Evolutionary conservation across 345 rosid genomes (phyloP), one percentile per base, ranked within the genome.

Genomic region (Corchorus capsularis): DNA sequence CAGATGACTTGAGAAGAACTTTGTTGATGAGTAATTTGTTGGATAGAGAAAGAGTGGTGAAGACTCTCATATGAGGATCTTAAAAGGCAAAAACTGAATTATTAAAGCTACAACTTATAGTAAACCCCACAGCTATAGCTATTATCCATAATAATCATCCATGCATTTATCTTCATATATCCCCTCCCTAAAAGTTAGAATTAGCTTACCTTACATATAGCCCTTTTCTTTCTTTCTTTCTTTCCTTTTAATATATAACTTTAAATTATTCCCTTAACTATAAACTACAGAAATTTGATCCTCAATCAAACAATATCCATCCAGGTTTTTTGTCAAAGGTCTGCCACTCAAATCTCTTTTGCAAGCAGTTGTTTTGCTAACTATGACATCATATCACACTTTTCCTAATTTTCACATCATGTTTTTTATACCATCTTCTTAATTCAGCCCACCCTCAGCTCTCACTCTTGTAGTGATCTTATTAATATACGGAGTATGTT

Each of bases 21-120:
- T 39, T 39, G 43, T 39, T 27, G 27, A 27, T 27, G 27, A 27
- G 27, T 27, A 27, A 27, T 39, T 39, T 39, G 43, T 39, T 0
- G 43, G 43, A 39, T 39, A 39, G 43, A 39, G 43, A 39, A 6
- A 39, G 43, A 67, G 37, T 67, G 71, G 55, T 6, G 71, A 46
- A 46, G 71, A 67, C 71, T 67, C 71, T 67, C 71, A 20, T 67
- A 66, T 46, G 55, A 67, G 71, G 71, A 67, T 67, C 71, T 67
- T 6, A 22, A 22, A 67, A 46, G 37, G 11, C 5, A 67, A 20
- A 46, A 10, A 14, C 20, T 20, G 54, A 67, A 67, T 67, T 22
- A 67, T 67, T 67, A 67, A 67, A 67, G 71, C 71, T 45, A 46
- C 11, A 47, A 46, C 12, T 66, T 55, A 27, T 27, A 67, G 55